Evolutionary conservation across 2,329 filamentous ascomycete genomes (phyloP).

Genomic region (Fusarium ambrosium): DNA sequence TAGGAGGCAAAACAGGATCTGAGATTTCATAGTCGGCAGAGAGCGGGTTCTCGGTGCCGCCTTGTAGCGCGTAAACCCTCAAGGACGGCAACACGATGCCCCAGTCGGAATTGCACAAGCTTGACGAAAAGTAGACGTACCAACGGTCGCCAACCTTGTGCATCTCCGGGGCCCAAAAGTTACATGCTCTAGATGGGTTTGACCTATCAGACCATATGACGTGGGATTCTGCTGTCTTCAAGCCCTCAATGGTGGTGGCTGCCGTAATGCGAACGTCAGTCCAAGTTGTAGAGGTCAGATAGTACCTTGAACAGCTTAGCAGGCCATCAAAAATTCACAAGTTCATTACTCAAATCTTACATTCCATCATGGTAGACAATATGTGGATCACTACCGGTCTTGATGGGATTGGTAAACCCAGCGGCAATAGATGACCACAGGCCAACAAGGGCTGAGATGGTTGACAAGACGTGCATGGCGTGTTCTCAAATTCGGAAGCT

Average conservation of each 20-base stretch:
- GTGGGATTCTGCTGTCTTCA: slow-evolving; percentile 2
- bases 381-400: slow-evolving; percentile 1
- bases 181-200: not conserved
- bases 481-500: not conserved
- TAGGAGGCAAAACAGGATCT: not conserved
- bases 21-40: not conserved
- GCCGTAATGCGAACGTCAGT: slow-evolving; percentile 3
- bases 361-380: slow-evolving; percentile 6
- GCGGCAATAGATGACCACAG: not conserved
- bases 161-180: slow-evolving; percentile 4
- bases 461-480: not conserved
- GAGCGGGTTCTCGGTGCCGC: not conserved
- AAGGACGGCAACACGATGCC: slow-evolving; percentile 1
- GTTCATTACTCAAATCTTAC: not conserved
- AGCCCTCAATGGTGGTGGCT: not conserved
- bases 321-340: not conserved
- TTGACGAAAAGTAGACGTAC: slow-evolving; percentile 7
- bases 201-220: not conserved
- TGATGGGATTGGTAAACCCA: slow-evolving; percentile 1
- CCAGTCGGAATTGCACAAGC: slow-evolving; percentile 4
- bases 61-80: not conserved
- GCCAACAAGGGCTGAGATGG: not conserved
- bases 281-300: slow-evolving; percentile 3
- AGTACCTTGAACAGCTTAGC: not conserved
- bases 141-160: not conserved